Evolutionary conservation across 2,329 filamentous ascomycete species (phyloP).

Genomic region (Epichloe festucae): DNA sequence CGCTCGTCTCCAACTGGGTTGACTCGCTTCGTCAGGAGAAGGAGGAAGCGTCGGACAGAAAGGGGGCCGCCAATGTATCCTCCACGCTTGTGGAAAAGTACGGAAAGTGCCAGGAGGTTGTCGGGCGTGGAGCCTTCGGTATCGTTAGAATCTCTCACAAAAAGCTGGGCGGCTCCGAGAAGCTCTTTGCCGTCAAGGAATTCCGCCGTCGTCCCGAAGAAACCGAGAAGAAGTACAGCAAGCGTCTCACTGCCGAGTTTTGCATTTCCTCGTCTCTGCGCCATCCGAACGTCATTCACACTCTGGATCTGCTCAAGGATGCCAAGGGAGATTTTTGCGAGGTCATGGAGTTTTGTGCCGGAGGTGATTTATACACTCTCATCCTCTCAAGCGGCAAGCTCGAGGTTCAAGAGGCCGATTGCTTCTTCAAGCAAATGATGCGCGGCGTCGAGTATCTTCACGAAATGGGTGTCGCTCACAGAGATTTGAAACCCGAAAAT

Average conservation of each 20-base stretch:
- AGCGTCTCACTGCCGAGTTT: conserved; percentile 91
- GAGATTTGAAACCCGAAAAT: conserved; percentile 94
- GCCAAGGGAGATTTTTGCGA: conserved; percentile 97
- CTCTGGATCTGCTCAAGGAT: conserved; percentile 86
- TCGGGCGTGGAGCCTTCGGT: conserved; percentile 90
- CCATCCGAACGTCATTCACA: conserved; percentile 97
- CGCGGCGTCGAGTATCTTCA: conserved; percentile 98
- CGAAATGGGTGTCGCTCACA: conserved; percentile 96
- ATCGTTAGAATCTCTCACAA: conserved; percentile 98
- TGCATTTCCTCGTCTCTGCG: conserved; percentile 95
- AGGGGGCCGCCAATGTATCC: conserved; percentile 57
- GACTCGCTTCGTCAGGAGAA: conserved; percentile 85
- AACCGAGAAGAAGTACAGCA: conserved; percentile 95
- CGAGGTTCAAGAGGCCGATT: conserved; percentile 85
- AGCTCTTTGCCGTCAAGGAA: conserved; percentile 95
- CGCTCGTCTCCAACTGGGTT: conserved; percentile 90
- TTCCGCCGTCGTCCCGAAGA: conserved; percentile 91
- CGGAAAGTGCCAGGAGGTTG: conserved; percentile 94
- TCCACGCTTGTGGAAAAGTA: conserved; percentile 84
- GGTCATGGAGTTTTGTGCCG: conserved; percentile 98
- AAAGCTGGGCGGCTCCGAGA: conserved; percentile 72
- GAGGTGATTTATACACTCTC: conserved; percentile 88
- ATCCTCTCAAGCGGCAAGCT: conserved; percentile 85
- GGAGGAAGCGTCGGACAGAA: conserved; percentile 73
- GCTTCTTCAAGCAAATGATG: conserved; percentile 99